A percentile compares a stretch with the other conserved stretches of the same genome.
Conservation (phyloP, 345 rosid genomes). For the Gossypium mustelinum region DNA sequence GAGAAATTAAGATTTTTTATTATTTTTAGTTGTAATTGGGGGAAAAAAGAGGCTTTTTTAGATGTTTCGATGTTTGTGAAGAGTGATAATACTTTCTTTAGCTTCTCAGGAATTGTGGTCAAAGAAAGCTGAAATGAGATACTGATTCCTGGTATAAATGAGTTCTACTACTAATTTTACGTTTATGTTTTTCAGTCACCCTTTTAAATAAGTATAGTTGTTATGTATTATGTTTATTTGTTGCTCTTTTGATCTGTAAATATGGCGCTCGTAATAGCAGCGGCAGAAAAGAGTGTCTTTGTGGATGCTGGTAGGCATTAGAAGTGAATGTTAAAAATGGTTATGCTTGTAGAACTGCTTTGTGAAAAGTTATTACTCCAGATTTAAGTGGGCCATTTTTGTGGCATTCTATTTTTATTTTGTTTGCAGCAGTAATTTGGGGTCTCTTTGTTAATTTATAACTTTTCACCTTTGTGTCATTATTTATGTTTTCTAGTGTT, state of each 20-base stretch:
- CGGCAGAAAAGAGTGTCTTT: not conserved
- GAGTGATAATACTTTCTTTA: not conserved
- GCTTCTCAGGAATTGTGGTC: not conserved
- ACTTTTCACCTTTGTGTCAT: not conserved
- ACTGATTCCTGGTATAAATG: not conserved
- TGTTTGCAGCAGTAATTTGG: not conserved
- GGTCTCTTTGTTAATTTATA: not conserved
- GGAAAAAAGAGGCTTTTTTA: not conserved
- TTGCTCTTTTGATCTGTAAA: not conserved
- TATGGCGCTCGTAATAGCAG: not conserved
- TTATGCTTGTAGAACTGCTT: not conserved
- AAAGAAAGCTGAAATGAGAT: not conserved
- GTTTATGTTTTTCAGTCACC: not conserved
- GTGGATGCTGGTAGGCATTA: not conserved
- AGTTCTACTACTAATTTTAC: not conserved
- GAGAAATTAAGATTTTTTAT: not conserved
- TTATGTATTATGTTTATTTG: not conserved
- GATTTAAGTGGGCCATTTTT: not conserved
- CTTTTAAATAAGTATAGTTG: not conserved
- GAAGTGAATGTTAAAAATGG: not conserved
- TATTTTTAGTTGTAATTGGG: not conserved
- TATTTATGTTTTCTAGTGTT: slow-evolving; percentile 3
- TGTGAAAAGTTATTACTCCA: not conserved
- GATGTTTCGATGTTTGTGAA: not conserved
- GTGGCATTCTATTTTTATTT: not conserved